Evolutionary conservation across 164 flowering plant genomes (phyloP), one percentile per base, ranked within the genome.

Genomic region (Tetracentron sinense): DNA sequence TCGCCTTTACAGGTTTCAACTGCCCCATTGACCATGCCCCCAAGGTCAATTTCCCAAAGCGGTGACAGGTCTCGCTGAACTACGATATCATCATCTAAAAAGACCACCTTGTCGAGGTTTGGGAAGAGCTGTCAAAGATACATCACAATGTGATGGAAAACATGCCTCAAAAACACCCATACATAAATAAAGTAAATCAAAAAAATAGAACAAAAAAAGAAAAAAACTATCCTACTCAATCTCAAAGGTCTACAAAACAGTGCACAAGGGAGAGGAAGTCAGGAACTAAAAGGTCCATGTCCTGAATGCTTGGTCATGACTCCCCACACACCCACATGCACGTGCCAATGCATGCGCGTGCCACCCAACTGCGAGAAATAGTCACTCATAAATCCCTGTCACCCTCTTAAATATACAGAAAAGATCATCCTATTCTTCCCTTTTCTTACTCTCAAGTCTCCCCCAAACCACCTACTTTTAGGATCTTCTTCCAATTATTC

Each of bases 1-100:
- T 90, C 88, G 54, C 99, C 99, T 71, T 52, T 84, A 71, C 99
- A 94, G 44, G 99, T 94, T 74, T 91, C 96, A 10, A 94, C 99
- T 63, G 97, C 99, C 60, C 99, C 99, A 72, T 91, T 91, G 16
- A 94, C 97, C 77, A 85, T 90, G 68, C 97, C 97, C 16, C 62
- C 73, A 44, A 95, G 97, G 68, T 92, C 94, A 67, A 95, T 82
- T 1, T 86, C 90, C 94, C 94, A 95, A 26, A 95, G 82, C 16
- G 94, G 94, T 63, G 96, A 81, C 54, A 94, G 72, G 69, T 94
- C 99, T 29, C 78, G 87, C 76, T 94, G 99, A 77, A 94, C 75
- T 65, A 95, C 99, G 55, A 95, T 75, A 75, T 95, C 99, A 74
- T 95, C 99, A 69, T 95, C 99, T 66, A 95, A 65, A 67, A 95